Conservation (phyloP, 192 early-diverging fungal genomes). For the Gigaspora rosea region DNA sequence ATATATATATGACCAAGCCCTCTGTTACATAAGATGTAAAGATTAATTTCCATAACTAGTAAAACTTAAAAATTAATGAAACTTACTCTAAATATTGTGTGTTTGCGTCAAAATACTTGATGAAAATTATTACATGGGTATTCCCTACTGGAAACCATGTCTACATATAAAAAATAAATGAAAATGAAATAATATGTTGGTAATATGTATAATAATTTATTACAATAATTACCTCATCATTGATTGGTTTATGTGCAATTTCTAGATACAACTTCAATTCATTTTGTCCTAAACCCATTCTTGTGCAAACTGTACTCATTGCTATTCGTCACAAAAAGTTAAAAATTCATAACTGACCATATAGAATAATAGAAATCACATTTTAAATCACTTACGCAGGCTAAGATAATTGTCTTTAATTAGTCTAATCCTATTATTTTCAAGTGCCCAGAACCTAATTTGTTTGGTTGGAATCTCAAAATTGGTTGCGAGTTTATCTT, state of each 20-base stretch:
- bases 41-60: neutral
- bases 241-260: constrained; percentile 34
- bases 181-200: neutral
- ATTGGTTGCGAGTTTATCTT: constrained; percentile 30
- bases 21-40: constrained; percentile 28
- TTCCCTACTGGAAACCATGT: constrained; percentile 17
- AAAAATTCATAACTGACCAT: neutral
- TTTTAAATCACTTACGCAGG: constrained; percentile 41
- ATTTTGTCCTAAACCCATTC: constrained; percentile 35
- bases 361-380: neutral
- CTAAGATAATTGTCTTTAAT: constrained; percentile 53
- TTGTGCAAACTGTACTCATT: constrained; percentile 41
- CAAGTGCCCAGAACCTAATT: constrained; percentile 84
- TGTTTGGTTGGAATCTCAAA: constrained; percentile 28
- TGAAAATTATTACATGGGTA: constrained; percentile 66
- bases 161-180: neutral
- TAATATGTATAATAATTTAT: neutral
- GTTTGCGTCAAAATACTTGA: constrained; percentile 61
- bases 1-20: constrained; percentile 63
- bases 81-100: neutral
- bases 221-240: constrained; percentile 29
- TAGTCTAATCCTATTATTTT: constrained; percentile 85
- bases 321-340: constrained; percentile 22
- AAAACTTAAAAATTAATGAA: neutral
- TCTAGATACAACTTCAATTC: constrained; percentile 47